phyloP scores from a whole-genome alignment of 225 moss, liverwort and hornwort species.

The Neckera pumila region DNA sequence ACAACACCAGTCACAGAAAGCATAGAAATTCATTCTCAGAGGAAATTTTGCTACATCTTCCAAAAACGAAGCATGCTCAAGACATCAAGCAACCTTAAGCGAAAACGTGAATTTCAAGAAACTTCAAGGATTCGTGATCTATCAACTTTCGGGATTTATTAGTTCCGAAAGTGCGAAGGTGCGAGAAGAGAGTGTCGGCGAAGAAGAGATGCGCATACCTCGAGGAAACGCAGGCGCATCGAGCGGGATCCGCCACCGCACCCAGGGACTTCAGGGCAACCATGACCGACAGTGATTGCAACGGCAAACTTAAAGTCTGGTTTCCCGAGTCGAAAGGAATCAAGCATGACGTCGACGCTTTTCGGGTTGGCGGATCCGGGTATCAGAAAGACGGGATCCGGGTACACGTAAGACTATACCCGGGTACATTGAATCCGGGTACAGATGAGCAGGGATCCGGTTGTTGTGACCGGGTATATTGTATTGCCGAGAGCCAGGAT shows the following conservation, averaged over 20 bases:
- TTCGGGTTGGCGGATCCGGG: not conserved
- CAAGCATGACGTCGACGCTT: not conserved
- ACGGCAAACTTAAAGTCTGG: not conserved
- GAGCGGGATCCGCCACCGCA: not conserved
- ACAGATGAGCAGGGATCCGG: fast-evolving
- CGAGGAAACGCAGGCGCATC: not conserved
- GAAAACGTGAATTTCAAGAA: not conserved
- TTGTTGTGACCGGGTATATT: not conserved
- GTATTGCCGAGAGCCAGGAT: fast-evolving
- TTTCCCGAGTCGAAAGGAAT: not conserved
- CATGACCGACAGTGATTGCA: not conserved
- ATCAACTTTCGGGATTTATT: not conserved
- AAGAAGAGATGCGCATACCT: not conserved
- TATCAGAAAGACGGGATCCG: fast-evolving
- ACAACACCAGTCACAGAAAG: not conserved
- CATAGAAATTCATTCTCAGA: not conserved
- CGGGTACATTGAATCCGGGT: not conserved
- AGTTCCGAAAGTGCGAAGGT: not conserved
- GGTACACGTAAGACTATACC: too few relatives aligned
- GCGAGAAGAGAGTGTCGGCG: not conserved
- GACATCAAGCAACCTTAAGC: not conserved
- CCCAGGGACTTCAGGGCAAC: not conserved
- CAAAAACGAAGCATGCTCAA: not conserved
- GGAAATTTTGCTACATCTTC: not conserved
- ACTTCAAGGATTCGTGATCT: not conserved